A percentile compares a stretch with the other conserved stretches of the same genome.
phyloP scores from a whole-genome alignment of 176 grass and related monocot species.

The Aegilops speltoides region DNA sequence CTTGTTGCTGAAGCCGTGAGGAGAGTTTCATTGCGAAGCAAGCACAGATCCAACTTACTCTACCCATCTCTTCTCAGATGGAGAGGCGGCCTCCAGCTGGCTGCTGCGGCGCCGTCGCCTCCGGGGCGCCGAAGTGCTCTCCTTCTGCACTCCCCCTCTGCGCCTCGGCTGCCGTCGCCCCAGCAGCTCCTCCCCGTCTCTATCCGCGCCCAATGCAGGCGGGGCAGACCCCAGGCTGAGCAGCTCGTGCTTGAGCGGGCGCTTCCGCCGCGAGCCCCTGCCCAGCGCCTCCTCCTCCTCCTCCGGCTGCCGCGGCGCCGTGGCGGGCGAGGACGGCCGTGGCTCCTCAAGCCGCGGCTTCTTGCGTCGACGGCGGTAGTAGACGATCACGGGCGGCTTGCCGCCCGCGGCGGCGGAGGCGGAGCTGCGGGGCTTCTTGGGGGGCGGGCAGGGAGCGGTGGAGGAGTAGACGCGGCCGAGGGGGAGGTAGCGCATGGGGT shows the following conservation, averaged over 20 bases:
- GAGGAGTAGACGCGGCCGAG: constrained; percentile 85
- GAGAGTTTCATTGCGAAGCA: not conserved
- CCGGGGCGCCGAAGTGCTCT: not conserved
- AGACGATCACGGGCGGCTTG: constrained; percentile 36
- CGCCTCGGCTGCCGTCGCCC: constrained; percentile 22
- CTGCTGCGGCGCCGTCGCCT: constrained; percentile 23
- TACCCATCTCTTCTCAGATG: constrained; percentile 65
- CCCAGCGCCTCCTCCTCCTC: constrained; percentile 16
- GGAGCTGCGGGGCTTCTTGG: constrained; percentile 36
- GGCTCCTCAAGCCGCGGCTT: constrained; percentile 38
- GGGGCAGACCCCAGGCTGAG: constrained; percentile 35
- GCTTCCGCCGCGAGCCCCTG: constrained; percentile 34
- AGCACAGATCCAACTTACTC: constrained; percentile 67
- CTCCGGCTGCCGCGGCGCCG: constrained; percentile 10
- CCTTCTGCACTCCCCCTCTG: constrained; percentile 21
- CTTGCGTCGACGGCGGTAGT: constrained; percentile 46
- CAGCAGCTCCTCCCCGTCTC: not conserved
- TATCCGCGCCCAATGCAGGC: constrained; percentile 32
- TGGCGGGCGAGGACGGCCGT: not conserved
- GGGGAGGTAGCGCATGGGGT: constrained; percentile 68
- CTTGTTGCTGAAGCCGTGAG: not conserved
- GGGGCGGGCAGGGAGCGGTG: constrained; percentile 40
- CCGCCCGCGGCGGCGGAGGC: not conserved
- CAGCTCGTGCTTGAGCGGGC: constrained; percentile 47
- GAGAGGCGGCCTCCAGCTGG: constrained; percentile 43